Evolutionary conservation across 805 yeast species (phyloP).

Genomic region (Jamesozyma jinghongensis): DNA sequence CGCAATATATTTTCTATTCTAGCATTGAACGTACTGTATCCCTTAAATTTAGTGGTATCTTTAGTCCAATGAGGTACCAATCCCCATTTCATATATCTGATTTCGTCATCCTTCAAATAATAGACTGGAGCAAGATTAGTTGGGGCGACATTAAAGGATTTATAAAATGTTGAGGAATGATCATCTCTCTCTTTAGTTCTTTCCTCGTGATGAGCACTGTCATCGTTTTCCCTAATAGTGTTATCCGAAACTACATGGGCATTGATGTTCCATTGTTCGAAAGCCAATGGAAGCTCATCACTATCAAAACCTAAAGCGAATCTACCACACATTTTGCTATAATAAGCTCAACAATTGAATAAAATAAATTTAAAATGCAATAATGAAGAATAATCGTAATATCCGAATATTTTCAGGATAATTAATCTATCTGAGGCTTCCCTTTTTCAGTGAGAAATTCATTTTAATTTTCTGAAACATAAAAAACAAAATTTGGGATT

Average conservation of each 20-base stretch:
- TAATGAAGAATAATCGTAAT: too few relatives aligned
- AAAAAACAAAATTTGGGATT: too few relatives aligned
- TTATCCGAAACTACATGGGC: not conserved
- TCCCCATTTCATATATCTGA: conserved; percentile 71
- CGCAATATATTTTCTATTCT: conserved; percentile 37
- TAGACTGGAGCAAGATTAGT: conserved; percentile 41
- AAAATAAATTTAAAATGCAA: too few relatives aligned
- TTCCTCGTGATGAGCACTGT: not conserved
- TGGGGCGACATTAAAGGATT: conserved; percentile 55
- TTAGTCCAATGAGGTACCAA: conserved; percentile 61
- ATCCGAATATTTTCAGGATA: too few relatives aligned
- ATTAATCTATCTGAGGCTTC: too few relatives aligned
- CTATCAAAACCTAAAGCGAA: conserved; percentile 37
- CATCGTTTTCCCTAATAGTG: not conserved
- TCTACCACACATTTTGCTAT: conserved; percentile 48
- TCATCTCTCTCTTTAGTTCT: conserved; percentile 9
- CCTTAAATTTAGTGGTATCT: conserved; percentile 26
- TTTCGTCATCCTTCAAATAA: conserved; percentile 10
- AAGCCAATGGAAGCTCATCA: conserved; percentile 15
- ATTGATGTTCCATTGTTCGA: conserved; percentile 5
- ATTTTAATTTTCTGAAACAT: too few relatives aligned
- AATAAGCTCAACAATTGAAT: too few relatives aligned
- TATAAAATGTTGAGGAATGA: conserved; percentile 6
- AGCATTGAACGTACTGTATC: conserved; percentile 60
- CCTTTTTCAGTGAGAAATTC: too few relatives aligned